Conservation (phyloP, 2,329 filamentous ascomycete genomes). For the Eutypa lata region DNA sequence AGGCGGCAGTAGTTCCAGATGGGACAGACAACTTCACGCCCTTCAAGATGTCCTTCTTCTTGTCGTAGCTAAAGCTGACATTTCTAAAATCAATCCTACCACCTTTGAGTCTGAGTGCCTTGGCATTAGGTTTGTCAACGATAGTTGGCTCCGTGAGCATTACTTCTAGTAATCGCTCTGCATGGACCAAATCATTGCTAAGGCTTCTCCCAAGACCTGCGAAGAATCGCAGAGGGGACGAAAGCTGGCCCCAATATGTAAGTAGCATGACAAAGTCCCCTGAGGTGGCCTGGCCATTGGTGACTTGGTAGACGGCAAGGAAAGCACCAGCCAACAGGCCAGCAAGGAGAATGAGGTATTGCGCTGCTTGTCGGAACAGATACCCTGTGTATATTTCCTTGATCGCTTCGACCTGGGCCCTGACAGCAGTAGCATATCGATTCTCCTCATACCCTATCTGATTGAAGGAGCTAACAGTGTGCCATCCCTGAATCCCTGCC, state of each 20-base stretch:
- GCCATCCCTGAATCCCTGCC: conserved; percentile 56
- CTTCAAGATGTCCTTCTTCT: conserved; percentile 56
- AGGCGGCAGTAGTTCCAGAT: conserved; percentile 54
- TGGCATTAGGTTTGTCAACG: conserved; percentile 48
- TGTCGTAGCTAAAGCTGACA: conserved; percentile 58
- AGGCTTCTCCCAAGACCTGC: conserved; percentile 53
- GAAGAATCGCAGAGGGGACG: conserved; percentile 69
- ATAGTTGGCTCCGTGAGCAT: conserved; percentile 57
- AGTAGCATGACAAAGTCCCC: conserved; percentile 70
- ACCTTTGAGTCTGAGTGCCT: conserved; percentile 46
- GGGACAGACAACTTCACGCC: conserved; percentile 48
- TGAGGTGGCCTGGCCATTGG: conserved; percentile 54
- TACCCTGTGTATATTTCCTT: conserved; percentile 42
- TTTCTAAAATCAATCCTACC: conserved; percentile 53
- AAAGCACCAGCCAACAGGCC: conserved; percentile 65
- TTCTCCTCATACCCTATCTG: conserved; percentile 55
- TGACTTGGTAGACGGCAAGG: conserved; percentile 63
- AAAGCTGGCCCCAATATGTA: conserved; percentile 72
- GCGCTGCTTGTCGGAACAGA: conserved; percentile 51
- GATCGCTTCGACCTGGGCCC: conserved; percentile 33
- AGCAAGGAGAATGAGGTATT: conserved; percentile 63
- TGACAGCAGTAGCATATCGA: conserved; percentile 50
- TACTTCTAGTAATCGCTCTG: conserved; percentile 55
- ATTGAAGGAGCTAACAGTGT: conserved; percentile 58
- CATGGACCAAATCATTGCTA: conserved; percentile 55